Evolutionary conservation across 495 filamentous ascomycete genomes (phyloP).

Genomic region (Aspergillus mulundensis): DNA sequence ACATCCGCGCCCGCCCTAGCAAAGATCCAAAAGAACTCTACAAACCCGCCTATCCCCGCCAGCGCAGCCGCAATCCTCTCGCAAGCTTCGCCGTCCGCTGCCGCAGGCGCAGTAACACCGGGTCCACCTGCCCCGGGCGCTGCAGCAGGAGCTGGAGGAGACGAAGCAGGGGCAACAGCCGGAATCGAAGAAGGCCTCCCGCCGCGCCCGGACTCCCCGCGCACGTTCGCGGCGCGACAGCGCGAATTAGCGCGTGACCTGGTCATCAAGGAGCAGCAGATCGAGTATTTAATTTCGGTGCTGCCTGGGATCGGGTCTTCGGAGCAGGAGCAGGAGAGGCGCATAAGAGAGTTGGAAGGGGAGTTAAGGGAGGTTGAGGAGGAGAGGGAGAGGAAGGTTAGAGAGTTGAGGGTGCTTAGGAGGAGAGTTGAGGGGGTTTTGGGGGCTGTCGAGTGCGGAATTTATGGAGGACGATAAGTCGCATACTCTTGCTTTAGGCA

Average conservation of each 20-base stretch:
- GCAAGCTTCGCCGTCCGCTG: slow-evolving; percentile 28
- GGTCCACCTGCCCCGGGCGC: slow-evolving; percentile 16
- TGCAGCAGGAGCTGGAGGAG: slow-evolving; percentile 4
- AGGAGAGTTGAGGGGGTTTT: slow-evolving; percentile 62
- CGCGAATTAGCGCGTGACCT: slow-evolving; percentile 82
- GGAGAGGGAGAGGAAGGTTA: slow-evolving; percentile 64
- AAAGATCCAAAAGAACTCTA: slow-evolving; percentile 40
- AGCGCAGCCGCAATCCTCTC: slow-evolving; percentile 24
- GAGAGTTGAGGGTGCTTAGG: slow-evolving; percentile 66
- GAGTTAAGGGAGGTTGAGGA: slow-evolving; percentile 71
- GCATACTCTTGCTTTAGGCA: not conserved
- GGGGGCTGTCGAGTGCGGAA: slow-evolving; percentile 35
- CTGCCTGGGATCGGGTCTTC: slow-evolving; percentile 86
- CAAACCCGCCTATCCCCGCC: slow-evolving; percentile 40
- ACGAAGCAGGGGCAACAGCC: not conserved
- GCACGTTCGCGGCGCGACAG: slow-evolving; percentile 65
- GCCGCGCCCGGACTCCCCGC: slow-evolving; percentile 54
- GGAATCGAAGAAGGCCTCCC: slow-evolving; percentile 27
- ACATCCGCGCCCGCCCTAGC: slow-evolving; percentile 45
- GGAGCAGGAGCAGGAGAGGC: slow-evolving; percentile 72
- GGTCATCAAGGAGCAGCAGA: slow-evolving; percentile 88
- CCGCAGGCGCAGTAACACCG: slow-evolving; percentile 11
- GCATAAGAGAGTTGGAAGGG: slow-evolving; percentile 70
- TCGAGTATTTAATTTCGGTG: slow-evolving; percentile 76
- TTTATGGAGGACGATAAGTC: slow-evolving; percentile 29